phyloP scores from a whole-genome alignment of 108 stramenopile species.

The Discostella stelligeroides region DNA sequence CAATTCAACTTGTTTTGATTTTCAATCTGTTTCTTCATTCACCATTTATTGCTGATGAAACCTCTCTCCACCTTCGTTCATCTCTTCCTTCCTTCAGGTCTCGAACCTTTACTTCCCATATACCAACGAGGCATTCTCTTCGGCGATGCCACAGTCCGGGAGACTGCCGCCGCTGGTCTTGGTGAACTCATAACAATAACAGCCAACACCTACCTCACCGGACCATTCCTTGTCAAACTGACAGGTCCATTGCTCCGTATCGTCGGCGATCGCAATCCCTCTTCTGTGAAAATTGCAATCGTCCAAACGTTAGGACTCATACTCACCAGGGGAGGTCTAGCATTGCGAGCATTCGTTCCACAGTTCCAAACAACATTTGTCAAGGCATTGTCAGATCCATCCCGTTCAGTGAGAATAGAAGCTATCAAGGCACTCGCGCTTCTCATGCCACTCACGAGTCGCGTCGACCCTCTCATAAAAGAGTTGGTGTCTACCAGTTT shows the following conservation, averaged over 20 bases:
- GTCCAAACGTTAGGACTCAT: slow-evolving; percentile 88
- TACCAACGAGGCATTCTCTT: slow-evolving; percentile 96
- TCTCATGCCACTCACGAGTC: slow-evolving; percentile 86
- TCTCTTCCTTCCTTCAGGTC: slow-evolving; percentile 52
- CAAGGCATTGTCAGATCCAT: slow-evolving; percentile 95
- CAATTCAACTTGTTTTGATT: slow-evolving; percentile 20
- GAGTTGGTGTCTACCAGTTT: slow-evolving; percentile 83
- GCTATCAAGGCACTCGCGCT: slow-evolving; percentile 85
- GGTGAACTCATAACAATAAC: slow-evolving; percentile 95
- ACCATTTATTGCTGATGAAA: neutral
- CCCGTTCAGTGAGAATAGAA: slow-evolving; percentile 84
- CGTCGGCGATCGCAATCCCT: slow-evolving; percentile 94
- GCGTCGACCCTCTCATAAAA: slow-evolving; percentile 92
- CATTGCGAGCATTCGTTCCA: slow-evolving; percentile 96
- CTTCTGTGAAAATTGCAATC: slow-evolving; percentile 93
- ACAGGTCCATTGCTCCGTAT: slow-evolving; percentile 98
- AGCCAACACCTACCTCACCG: slow-evolving; percentile 81
- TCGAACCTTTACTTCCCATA: slow-evolving; percentile 96
- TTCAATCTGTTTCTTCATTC: slow-evolving; percentile 9
- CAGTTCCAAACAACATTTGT: slow-evolving; percentile 99
- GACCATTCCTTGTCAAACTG: slow-evolving; percentile 94
- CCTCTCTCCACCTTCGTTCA: slow-evolving; percentile 8
- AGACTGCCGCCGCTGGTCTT: slow-evolving; percentile 90
- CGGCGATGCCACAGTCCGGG: slow-evolving; percentile 81
- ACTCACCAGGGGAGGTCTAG: slow-evolving; percentile 89